phyloP scores from a whole-genome alignment of 192 early-diverging fungal species.

The Gamsiella multidivaricata region DNA sequence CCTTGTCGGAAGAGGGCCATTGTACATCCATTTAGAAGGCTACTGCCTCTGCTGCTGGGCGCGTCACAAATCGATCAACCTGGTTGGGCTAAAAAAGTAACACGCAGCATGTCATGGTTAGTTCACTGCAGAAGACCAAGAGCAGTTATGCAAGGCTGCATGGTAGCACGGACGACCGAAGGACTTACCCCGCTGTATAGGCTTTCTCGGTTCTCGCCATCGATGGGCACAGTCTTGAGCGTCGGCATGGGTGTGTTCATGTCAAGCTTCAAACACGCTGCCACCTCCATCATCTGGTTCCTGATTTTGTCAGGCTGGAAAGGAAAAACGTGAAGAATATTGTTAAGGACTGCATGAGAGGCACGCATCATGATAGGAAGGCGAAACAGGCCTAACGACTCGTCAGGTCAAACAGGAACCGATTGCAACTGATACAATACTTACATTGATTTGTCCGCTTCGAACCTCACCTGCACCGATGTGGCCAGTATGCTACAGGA shows the following conservation, averaged over 20 bases:
- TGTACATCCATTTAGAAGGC: conserved; percentile 10
- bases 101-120: neutral
- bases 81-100: conserved; percentile 15
- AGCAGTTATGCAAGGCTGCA: no score
- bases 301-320: conserved; percentile 46
- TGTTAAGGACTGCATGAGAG: neutral
- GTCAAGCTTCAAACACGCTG: conserved; percentile 44
- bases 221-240: conserved; percentile 46
- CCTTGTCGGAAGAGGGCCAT: no score
- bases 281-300: conserved; percentile 52
- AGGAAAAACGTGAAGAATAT: neutral
- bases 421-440: conserved; percentile 7
- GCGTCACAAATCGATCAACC: conserved; percentile 22
- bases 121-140: no score
- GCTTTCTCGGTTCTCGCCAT: conserved; percentile 29
- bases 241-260: conserved; percentile 46
- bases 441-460: conserved; percentile 54
- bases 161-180: neutral
- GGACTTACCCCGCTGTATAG: conserved; percentile 23
- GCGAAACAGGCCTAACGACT: neutral
- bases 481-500: conserved; percentile 53
- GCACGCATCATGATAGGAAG: neutral
- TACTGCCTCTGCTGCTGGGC: conserved; percentile 13
- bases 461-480: conserved; percentile 57
- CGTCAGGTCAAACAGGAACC: conserved; percentile 12